Evolutionary conservation across 768 basidiomycete species (phyloP).

Genomic region (Collybiopsis confluens): DNA sequence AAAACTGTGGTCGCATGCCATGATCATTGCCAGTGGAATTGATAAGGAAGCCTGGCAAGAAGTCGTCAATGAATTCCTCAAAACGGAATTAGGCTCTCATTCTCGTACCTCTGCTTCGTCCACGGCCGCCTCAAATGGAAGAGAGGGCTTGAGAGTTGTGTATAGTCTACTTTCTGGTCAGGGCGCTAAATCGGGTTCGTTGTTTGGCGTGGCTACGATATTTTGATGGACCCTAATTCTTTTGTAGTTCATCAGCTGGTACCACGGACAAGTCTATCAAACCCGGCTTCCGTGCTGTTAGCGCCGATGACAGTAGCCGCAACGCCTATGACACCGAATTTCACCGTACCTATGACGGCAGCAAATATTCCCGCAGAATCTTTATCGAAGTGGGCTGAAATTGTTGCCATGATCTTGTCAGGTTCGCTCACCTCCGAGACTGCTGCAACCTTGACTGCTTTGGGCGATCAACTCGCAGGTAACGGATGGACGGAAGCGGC

Average conservation of each 20-base stretch:
- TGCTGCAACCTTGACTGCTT: conserved; percentile 70
- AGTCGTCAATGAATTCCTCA: conserved; percentile 80
- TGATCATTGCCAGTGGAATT: conserved; percentile 89
- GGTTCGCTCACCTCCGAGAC: conserved; percentile 66
- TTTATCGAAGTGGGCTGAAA: conserved; percentile 80
- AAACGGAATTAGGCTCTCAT: conserved; percentile 56
- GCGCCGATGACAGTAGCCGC: conserved; percentile 26
- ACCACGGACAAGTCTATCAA: conserved; percentile 51
- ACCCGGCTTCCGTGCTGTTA: conserved; percentile 33
- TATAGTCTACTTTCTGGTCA: conserved; percentile 86
- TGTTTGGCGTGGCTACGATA: not conserved
- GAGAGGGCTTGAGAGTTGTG: conserved; percentile 73
- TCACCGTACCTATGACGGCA: conserved; percentile 39
- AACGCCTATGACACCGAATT: conserved; percentile 65
- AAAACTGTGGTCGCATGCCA: conserved; percentile 92
- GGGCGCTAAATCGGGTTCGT: conserved; percentile 69
- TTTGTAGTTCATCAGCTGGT: conserved; percentile 68
- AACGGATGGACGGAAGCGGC: conserved; percentile 81
- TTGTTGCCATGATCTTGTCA: conserved; percentile 76
- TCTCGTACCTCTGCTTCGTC: conserved; percentile 15
- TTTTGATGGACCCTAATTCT: conserved; percentile 8
- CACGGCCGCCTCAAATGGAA: conserved; percentile 36
- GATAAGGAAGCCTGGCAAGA: conserved; percentile 95
- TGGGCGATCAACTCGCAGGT: conserved; percentile 77
- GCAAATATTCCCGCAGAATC: conserved; percentile 56